Evolutionary conservation across 73 alveolate genomes (phyloP).

Genomic region (Paramecium tetraurelia): DNA sequence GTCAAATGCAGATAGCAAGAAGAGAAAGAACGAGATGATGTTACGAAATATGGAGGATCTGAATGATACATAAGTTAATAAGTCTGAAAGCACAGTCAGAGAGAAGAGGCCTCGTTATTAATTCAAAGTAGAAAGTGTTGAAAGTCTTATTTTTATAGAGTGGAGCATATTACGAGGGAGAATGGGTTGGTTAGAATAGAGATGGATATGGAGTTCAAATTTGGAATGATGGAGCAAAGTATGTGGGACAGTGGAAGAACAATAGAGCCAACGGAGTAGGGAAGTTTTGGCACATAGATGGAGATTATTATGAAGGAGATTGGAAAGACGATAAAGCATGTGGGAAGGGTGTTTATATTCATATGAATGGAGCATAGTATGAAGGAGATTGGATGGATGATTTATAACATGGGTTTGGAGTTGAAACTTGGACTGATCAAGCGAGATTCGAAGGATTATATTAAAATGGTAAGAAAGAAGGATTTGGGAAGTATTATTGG

Average conservation of each 20-base stretch:
- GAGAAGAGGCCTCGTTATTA: slow-evolving; percentile 41
- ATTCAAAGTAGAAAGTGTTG: not conserved
- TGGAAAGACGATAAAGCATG: slow-evolving; percentile 57
- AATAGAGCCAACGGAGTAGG: slow-evolving; percentile 64
- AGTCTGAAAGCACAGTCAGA: not conserved
- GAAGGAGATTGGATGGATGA: slow-evolving; percentile 65
- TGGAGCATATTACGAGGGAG: slow-evolving; percentile 63
- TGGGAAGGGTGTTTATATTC: slow-evolving; percentile 60
- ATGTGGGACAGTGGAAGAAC: slow-evolving; percentile 65
- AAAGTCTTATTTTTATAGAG: not conserved
- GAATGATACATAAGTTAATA: not conserved
- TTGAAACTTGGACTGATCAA: slow-evolving; percentile 64
- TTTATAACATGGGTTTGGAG: slow-evolving; percentile 8
- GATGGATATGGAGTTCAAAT: slow-evolving; percentile 60
- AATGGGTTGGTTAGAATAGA: slow-evolving; percentile 69
- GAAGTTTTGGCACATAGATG: slow-evolving; percentile 68
- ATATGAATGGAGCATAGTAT: slow-evolving; percentile 58
- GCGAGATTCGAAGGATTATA: slow-evolving; percentile 73
- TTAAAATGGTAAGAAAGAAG: slow-evolving; percentile 76
- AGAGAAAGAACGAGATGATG: slow-evolving; percentile 19
- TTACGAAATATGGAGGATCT: not conserved
- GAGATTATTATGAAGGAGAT: slow-evolving; percentile 60
- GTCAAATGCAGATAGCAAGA: not conserved
- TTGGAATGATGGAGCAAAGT: slow-evolving; percentile 62
- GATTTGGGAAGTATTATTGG: slow-evolving; percentile 75